These are phyloP conservation scores for Ascochyta viciae-villosae DNA, from an alignment of 2,329 filamentous ascomycete genomes.

Conservation along the genomic window DNA sequence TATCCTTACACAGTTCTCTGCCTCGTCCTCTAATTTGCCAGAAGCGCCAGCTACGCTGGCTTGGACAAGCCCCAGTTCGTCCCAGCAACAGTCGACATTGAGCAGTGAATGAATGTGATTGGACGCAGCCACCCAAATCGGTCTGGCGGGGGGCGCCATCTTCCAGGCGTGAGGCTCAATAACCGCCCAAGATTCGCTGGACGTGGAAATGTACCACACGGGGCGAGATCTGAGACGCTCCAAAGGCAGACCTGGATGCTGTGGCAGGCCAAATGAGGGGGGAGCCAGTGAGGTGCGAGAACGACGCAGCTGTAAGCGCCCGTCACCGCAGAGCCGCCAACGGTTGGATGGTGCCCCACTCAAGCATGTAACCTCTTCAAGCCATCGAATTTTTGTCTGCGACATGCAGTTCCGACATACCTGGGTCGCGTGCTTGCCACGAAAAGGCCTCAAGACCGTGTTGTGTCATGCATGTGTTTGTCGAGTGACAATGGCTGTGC, in stretches of 20 bases:
- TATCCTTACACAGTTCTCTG: conserved; percentile 23
- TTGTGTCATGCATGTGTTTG: not conserved
- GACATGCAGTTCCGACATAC: conserved; percentile 8
- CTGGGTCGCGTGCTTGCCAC: conserved; percentile 8
- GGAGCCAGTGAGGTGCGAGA: conserved; percentile 38
- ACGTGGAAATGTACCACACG: conserved; percentile 41
- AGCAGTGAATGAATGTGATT: conserved; percentile 38
- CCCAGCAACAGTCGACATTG: conserved; percentile 34
- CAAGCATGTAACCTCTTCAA: conserved; percentile 18
- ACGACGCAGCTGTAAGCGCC: conserved; percentile 32
- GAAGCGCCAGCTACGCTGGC: conserved; percentile 34
- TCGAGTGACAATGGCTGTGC: conserved; percentile 1
- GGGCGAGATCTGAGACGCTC: conserved; percentile 47
- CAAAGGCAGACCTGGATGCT: conserved; percentile 38
- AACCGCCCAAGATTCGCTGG: conserved; percentile 49
- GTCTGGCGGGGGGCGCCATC: conserved; percentile 44
- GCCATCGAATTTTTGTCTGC: conserved; percentile 10
- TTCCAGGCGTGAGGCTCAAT: conserved; percentile 38
- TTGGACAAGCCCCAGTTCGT: conserved; percentile 32
- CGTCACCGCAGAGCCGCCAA: conserved; percentile 30
- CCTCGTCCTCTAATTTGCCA: conserved; percentile 34
- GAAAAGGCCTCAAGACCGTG: not conserved
- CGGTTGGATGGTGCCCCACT: conserved; percentile 21
- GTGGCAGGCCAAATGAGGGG: conserved; percentile 35
- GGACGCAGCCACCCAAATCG: conserved; percentile 36